Percentiles rank a stretch among this genome's conserved stretches.
Conservation (phyloP, 768 basidiomycete genomes). For the Mycena chlorophos region DNA sequence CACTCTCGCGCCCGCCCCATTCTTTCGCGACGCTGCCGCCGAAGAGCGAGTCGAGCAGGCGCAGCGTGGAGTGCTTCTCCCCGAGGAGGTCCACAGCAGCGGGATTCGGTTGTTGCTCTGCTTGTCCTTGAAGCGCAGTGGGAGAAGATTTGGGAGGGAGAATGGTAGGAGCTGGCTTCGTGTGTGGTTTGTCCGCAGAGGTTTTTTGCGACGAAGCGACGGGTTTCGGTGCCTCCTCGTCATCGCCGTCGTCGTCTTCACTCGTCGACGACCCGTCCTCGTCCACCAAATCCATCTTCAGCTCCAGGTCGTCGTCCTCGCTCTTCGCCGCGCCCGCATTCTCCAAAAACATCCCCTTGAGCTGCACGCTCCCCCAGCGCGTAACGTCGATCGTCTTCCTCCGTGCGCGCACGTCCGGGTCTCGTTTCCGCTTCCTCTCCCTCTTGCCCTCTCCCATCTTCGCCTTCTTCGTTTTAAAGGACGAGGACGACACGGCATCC, state of each 20-base stretch:
- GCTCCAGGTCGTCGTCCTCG: not conserved
- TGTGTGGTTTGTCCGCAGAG: not conserved
- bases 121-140: too few species aligned
- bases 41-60: constrained; percentile 52
- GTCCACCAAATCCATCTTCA: constrained; percentile 2
- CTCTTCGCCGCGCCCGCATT: constrained; percentile 22
- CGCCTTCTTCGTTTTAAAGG: too few species aligned
- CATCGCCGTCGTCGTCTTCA: not conserved
- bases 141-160: constrained; percentile 4
- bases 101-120: too few species aligned
- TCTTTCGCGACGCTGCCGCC: too few species aligned
- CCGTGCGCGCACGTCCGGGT: constrained; percentile 59
- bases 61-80: constrained; percentile 50
- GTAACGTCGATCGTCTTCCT: constrained; percentile 71
- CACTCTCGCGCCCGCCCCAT: too few species aligned
- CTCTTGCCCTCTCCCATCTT: too few species aligned
- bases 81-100: constrained; percentile 34
- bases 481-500: too few species aligned
- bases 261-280: constrained; percentile 21
- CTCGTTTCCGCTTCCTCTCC: constrained; percentile 46
- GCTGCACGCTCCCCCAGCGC: constrained; percentile 65
- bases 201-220: constrained; percentile 3
- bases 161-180: constrained; percentile 12
- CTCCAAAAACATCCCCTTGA: constrained; percentile 71
- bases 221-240: not conserved